Percentiles rank a stretch among this genome's conserved stretches.
Evolutionary conservation across 2,329 filamentous ascomycete species (phyloP).

Genomic region (Paecilomyces variotii): DNA sequence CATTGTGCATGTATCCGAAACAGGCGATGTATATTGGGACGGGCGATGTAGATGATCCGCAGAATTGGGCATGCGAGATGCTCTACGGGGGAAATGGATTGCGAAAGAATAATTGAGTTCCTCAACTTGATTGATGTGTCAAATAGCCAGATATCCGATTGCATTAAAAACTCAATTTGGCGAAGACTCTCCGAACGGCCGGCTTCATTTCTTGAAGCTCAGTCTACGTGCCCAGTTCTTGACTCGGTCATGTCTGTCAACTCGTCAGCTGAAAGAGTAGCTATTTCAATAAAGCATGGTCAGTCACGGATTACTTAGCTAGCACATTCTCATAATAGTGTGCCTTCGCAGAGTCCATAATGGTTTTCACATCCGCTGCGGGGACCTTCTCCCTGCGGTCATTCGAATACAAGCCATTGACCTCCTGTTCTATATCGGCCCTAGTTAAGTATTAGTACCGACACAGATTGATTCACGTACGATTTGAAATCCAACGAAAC

Average conservation of each 20-base stretch:
- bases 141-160: background rate
- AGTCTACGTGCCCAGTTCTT: background rate
- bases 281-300: background rate
- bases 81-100: background rate
- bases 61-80: slow-evolving; percentile 1
- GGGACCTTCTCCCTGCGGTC: slow-evolving; percentile 55
- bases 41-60: slow-evolving; percentile 2
- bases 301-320: background rate
- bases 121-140: background rate
- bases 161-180: background rate
- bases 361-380: slow-evolving; percentile 47
- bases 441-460: slow-evolving; percentile 5
- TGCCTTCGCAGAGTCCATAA: slow-evolving; percentile 48
- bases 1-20: slow-evolving; percentile 4
- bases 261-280: background rate
- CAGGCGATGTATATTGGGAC: slow-evolving; percentile 3
- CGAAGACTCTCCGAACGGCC: background rate
- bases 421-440: slow-evolving; percentile 59
- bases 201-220: background rate
- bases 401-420: slow-evolving; percentile 59
- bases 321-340: slow-evolving; percentile 34
- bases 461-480: background rate
- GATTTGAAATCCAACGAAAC: slow-evolving; percentile 15
- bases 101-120: background rate
- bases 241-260: background rate